A percentile compares a stretch with the other conserved stretches of the same genome.
These are phyloP conservation scores for Aspergillus thermomutatus DNA, from an alignment of 2,329 filamentous ascomycete genomes.

Conservation along the genomic window DNA sequence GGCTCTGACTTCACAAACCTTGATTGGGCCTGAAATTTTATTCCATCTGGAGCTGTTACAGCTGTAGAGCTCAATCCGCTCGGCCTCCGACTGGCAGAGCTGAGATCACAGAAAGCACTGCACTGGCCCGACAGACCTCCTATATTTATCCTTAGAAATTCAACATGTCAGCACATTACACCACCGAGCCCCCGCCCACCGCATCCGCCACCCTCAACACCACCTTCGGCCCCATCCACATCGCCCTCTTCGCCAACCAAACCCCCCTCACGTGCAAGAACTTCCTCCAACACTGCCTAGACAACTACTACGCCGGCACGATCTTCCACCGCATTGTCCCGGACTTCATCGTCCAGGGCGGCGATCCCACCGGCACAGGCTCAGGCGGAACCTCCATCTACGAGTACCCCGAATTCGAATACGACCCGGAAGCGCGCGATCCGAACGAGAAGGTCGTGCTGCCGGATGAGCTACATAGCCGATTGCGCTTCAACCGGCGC, in stretches of 20 bases:
- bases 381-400: conserved; percentile 90
- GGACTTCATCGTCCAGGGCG: conserved; percentile 90
- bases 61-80: background rate
- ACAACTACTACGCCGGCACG: conserved; percentile 92
- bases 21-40: background rate
- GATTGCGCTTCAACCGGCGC: conserved; percentile 87
- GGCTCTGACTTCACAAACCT: background rate
- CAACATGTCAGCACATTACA: conserved; percentile 83
- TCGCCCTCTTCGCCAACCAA: conserved; percentile 95
- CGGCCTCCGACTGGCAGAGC: background rate
- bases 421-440: conserved; percentile 51
- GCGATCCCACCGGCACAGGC: conserved; percentile 89
- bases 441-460: conserved; percentile 60
- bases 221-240: conserved; percentile 78
- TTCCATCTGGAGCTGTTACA: background rate
- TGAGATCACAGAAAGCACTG: background rate
- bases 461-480: conserved; percentile 85
- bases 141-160: background rate
- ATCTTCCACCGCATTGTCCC: conserved; percentile 92
- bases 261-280: conserved; percentile 88
- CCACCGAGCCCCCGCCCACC: conserved; percentile 90
- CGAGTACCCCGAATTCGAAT: conserved; percentile 61
- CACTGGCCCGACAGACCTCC: background rate
- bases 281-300: conserved; percentile 90
- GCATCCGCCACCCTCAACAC: conserved; percentile 90